phyloP scores from a whole-genome alignment of 2,329 filamentous ascomycete species.

The Diaporthe longicolla region DNA sequence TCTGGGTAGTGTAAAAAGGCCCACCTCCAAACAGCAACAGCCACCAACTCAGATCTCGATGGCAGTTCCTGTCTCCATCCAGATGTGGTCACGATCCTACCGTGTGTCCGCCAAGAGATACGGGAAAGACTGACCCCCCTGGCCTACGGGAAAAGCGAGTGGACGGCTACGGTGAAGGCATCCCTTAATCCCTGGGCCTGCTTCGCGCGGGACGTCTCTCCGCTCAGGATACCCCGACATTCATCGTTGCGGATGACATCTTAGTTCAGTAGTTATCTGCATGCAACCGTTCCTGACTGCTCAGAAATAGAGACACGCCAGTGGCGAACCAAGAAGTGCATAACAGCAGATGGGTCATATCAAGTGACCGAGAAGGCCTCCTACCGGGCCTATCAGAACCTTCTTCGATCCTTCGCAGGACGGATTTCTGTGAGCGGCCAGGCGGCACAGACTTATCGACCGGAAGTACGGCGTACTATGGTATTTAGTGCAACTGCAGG shows the following conservation, averaged over 20 bases:
- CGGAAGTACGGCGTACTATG: not conserved
- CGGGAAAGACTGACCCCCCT: not conserved
- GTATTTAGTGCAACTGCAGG: not conserved
- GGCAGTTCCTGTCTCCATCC: slow-evolving; percentile 10
- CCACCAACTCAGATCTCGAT: slow-evolving; percentile 34
- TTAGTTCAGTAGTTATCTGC: slow-evolving; percentile 4
- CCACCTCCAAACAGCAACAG: not conserved
- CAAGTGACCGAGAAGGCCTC: slow-evolving; percentile 23
- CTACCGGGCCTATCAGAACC: slow-evolving; percentile 24
- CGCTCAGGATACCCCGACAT: slow-evolving; percentile 11
- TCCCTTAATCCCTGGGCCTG: not conserved
- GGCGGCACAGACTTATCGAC: slow-evolving; percentile 11
- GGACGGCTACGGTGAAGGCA: slow-evolving; percentile 21
- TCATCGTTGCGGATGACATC: slow-evolving; percentile 21
- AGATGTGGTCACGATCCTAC: slow-evolving; percentile 25
- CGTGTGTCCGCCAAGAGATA: slow-evolving; percentile 22
- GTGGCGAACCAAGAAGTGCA: not conserved
- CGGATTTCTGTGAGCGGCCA: not conserved
- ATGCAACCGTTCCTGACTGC: slow-evolving; percentile 20
- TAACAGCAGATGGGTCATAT: slow-evolving; percentile 12
- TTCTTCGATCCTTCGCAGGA: not conserved
- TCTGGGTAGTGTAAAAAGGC: slow-evolving; percentile 26
- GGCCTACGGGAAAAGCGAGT: not conserved
- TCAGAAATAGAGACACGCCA: slow-evolving; percentile 15
- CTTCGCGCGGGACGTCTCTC: not conserved